Percentiles rank a stretch among this genome's conserved stretches.
Conservation (phyloP, 495 filamentous ascomycete species). For the Xylaria intraflava region DNA sequence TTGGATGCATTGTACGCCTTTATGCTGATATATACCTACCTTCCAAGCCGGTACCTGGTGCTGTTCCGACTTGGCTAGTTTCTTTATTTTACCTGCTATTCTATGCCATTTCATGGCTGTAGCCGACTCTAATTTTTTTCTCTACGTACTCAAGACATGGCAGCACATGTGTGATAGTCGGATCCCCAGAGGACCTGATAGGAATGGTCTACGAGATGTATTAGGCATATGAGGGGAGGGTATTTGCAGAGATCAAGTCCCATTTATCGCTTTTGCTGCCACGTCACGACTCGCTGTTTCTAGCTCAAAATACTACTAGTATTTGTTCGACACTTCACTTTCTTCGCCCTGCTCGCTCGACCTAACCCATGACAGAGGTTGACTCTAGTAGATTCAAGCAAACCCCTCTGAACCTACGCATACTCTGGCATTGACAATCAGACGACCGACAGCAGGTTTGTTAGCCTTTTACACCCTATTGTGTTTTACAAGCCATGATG, state of each 20-base stretch:
- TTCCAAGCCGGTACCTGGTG: conserved; percentile 11
- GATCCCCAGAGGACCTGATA: conserved; percentile 1
- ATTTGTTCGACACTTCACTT: conserved; percentile 7
- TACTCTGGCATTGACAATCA: too few species aligned
- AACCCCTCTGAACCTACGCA: neutral
- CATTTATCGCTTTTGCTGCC: neutral
- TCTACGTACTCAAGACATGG: neutral
- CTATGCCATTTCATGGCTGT: conserved; percentile 5
- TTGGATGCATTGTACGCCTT: conserved; percentile 4
- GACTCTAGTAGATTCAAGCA: neutral
- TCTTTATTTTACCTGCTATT: conserved; percentile 8
- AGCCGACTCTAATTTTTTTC: conserved; percentile 11
- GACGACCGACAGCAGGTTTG: too few species aligned
- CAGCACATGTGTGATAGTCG: neutral
- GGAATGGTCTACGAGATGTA: neutral
- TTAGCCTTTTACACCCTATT: neutral
- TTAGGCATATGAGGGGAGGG: conserved; percentile 2
- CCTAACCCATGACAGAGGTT: neutral
- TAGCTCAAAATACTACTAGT: conserved; percentile 2
- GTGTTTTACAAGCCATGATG: too few species aligned
- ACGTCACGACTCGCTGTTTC: neutral
- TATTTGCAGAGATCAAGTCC: neutral
- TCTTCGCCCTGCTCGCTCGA: neutral
- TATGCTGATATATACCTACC: conserved; percentile 7
- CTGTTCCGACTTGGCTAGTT: conserved; percentile 11